Evolutionary conservation across 2,329 filamentous ascomycete genomes (phyloP), one percentile per base, ranked within the genome.

Genomic region (Blastomyces silverae): DNA sequence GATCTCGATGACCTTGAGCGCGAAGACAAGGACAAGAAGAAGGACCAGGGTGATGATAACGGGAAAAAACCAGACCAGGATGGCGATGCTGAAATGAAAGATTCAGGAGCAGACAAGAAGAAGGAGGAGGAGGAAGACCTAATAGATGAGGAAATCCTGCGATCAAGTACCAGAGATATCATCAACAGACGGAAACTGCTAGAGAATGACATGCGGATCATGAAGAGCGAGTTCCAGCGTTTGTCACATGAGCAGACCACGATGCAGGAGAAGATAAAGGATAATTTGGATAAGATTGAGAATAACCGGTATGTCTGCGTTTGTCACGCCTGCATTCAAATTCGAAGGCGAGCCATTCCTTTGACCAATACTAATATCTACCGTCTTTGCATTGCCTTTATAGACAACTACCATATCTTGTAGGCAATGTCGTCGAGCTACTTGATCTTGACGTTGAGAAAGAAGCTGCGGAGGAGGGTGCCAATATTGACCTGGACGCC

Each of bases 191-290:
- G 88, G 82, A 88, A 92, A 74, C 84, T 99, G 75, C 83, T 99
- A 70, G 94, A 99, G 79, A 99, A 99, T 79, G 94, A 99, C 79
- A 90, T 94, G 73, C 86, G 94, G 73, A 97, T 99, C 80, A 97
- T 99, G 92, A 93, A 90, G 84, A 96, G 92, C 83, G 94, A 99
- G 79, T 92, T 87, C 73, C 92, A 96, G 76, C 89, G 94, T 71
- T 83, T 99, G 80, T 89, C 89, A 73, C 94, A 99, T 74, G 94
- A 99, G 81, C 96, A 96, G 81, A 87, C 89, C 61, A 88, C 91
- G 60, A 99, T 99, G 94, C 87, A 88, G 65, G 93, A 97, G 79
- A 97, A 97, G 83, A 97, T 99, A 79, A 97, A 97, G 84, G 94
- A 99, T 77, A 99, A 99, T 75, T 81, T 91, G 73, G 95, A 99